Percentiles rank a stretch among this genome's conserved stretches.
phyloP scores from a whole-genome alignment of 768 basidiomycete genomes.

The Boletus huronensis region DNA sequence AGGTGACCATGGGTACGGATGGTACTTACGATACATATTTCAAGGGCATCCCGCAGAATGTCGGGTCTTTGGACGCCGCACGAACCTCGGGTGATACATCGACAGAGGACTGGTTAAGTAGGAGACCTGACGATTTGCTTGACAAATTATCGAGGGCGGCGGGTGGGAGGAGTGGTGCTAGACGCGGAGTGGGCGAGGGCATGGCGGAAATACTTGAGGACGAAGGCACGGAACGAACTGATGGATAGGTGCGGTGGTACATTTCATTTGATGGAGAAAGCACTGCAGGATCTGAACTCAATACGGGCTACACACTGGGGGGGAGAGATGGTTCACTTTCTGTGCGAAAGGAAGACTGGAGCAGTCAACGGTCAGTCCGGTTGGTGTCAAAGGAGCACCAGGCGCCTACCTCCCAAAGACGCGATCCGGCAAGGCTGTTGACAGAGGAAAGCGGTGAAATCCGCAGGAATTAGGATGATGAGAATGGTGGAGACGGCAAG shows the following conservation, averaged over 20 bases:
- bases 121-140: conserved; percentile 37
- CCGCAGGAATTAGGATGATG: neutral
- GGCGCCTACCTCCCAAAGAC: conserved; percentile 8
- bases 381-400: neutral
- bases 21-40: conserved; percentile 76
- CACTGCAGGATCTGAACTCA: conserved; percentile 24
- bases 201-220: conserved; percentile 24
- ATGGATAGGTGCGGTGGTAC: conserved; percentile 60
- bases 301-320: conserved; percentile 3
- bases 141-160: conserved; percentile 40
- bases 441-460: conserved; percentile 3
- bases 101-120: conserved; percentile 34
- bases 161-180: conserved; percentile 51
- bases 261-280: conserved; percentile 45
- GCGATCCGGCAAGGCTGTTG: conserved; percentile 8
- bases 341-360: neutral
- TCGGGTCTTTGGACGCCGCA: conserved; percentile 36
- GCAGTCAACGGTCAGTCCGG: neutral
- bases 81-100: conserved; percentile 33
- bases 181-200: conserved; percentile 36
- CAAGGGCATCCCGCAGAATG: conserved; percentile 66
- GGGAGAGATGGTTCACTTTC: conserved; percentile 22
- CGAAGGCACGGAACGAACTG: conserved; percentile 53
- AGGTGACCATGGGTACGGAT: neutral
- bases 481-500: neutral